These are phyloP conservation scores for Sclerotinia spermophila DNA, from an alignment of 2,329 filamentous ascomycete species.

Conservation along the genomic window DNA sequence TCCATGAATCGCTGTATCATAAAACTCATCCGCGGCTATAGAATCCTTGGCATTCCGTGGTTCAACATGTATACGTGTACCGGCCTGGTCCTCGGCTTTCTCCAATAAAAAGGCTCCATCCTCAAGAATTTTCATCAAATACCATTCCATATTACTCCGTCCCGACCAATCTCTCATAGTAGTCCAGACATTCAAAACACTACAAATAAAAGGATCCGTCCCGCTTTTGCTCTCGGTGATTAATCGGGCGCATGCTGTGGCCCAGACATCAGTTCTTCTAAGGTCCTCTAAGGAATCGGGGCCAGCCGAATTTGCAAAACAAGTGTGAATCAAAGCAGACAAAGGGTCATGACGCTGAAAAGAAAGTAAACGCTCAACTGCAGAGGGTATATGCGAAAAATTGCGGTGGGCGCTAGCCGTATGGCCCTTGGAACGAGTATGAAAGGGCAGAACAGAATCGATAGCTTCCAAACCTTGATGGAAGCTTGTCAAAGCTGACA, in stretches of 20 bases:
- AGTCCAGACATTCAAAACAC: conserved; percentile 84
- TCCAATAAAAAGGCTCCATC: conserved; percentile 89
- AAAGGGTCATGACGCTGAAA: conserved; percentile 87
- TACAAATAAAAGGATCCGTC: conserved; percentile 75
- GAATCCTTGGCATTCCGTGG: conserved; percentile 75
- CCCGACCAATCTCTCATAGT: conserved; percentile 86
- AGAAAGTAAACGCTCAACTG: conserved; percentile 79
- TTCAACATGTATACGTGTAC: conserved; percentile 66
- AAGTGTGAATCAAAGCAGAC: conserved; percentile 79
- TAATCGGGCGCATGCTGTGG: conserved; percentile 77
- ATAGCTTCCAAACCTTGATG: conserved; percentile 76
- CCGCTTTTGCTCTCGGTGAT: conserved; percentile 73
- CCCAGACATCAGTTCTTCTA: conserved; percentile 81
- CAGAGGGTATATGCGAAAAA: conserved; percentile 50
- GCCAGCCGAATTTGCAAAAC: conserved; percentile 81
- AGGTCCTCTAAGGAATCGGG: conserved; percentile 78
- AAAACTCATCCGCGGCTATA: conserved; percentile 82
- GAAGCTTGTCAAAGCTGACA: conserved; percentile 72
- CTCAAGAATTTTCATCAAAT: conserved; percentile 90
- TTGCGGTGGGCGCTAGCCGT: conserved; percentile 47
- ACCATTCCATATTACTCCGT: conserved; percentile 85
- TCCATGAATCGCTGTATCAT: conserved; percentile 72
- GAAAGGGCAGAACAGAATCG: conserved; percentile 76
- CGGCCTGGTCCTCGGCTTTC: conserved; percentile 73
- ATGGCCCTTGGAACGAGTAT: conserved; percentile 46